These are phyloP conservation scores for Phytophthora nicotianae DNA, from an alignment of 352 stramenopile genomes.

Conservation along the genomic window DNA sequence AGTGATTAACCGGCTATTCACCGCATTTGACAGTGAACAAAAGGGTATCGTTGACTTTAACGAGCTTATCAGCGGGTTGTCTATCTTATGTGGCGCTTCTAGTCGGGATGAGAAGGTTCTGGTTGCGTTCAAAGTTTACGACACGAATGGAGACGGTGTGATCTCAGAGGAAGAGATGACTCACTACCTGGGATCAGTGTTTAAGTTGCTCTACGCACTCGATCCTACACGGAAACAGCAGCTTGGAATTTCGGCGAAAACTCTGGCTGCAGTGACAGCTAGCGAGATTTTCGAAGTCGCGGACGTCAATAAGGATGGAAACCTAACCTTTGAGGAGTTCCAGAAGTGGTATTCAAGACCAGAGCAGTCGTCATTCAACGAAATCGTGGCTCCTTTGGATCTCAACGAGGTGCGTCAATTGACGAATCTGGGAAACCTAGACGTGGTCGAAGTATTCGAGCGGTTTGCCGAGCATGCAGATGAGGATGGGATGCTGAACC, in stretches of 20 bases:
- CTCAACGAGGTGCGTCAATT: conserved; percentile 84
- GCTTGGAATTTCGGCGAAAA: conserved; percentile 62
- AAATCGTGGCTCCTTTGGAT: conserved; percentile 71
- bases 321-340: conserved; percentile 88
- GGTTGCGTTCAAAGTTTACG: conserved; percentile 85
- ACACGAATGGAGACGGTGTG: conserved; percentile 81
- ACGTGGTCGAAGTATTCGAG: conserved; percentile 89
- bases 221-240: conserved; percentile 67
- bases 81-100: conserved; percentile 65
- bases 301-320: conserved; percentile 84
- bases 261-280: conserved; percentile 70
- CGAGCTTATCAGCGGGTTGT: conserved; percentile 78
- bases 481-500: conserved; percentile 61
- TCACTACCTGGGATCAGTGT: conserved; percentile 86
- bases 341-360: conserved; percentile 80
- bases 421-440: conserved; percentile 81
- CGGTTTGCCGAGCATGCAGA: conserved; percentile 78
- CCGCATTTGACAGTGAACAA: conserved; percentile 74
- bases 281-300: conserved; percentile 88
- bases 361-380: conserved; percentile 71
- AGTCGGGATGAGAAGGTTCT: conserved; percentile 69
- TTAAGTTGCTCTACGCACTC: conserved; percentile 78
- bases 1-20: conserved; percentile 79
- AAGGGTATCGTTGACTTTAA: conserved; percentile 79
- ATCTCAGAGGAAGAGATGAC: conserved; percentile 88